A percentile compares a stretch with the other conserved stretches of the same genome.
These are phyloP conservation scores for Wickerhamomyces sp. DNA, from an alignment of 1,139 yeast species.

Conservation along the genomic window DNA sequence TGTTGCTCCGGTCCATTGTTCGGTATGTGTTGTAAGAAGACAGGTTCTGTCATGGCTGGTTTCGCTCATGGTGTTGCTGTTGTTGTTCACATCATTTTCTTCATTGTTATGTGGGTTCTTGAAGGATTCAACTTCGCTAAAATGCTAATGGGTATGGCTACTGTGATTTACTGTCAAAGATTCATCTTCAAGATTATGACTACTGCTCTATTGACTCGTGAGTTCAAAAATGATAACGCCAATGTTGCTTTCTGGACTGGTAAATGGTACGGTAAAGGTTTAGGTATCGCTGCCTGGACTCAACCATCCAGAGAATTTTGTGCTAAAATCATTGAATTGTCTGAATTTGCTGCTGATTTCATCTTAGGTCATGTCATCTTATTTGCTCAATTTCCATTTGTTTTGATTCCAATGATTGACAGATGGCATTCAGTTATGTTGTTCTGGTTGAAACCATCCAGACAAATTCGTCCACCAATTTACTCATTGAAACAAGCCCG, in stretches of 20 bases:
- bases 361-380: slow-evolving; percentile 83
- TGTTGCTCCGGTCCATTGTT: slow-evolving; percentile 97
- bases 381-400: slow-evolving; percentile 84
- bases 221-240: slow-evolving; percentile 93
- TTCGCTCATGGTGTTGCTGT: slow-evolving; percentile 95
- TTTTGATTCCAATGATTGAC: slow-evolving; percentile 84
- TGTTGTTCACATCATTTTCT: slow-evolving; percentile 75
- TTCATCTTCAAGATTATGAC: slow-evolving; percentile 82
- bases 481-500: slow-evolving; percentile 95
- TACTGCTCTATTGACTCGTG: slow-evolving; percentile 79
- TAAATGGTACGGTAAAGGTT: slow-evolving; percentile 94
- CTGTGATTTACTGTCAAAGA: slow-evolving; percentile 87
- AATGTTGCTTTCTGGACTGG: slow-evolving; percentile 99
- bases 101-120: slow-evolving; percentile 94
- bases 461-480: slow-evolving; percentile 98
- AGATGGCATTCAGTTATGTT: slow-evolving; percentile 98
- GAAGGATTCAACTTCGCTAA: slow-evolving; percentile 88
- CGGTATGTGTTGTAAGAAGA: slow-evolving; percentile 94
- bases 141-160: slow-evolving; percentile 81
- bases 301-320: slow-evolving; percentile 96
- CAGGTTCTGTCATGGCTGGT: slow-evolving; percentile 96
- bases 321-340: slow-evolving; percentile 90
- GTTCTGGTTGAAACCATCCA: slow-evolving; percentile 97
- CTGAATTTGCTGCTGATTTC: slow-evolving; percentile 97
- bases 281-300: slow-evolving; percentile 94